Base-by-base conservation (phyloP, 495 filamentous ascomycete species). In the Penicillium angulare region DNA sequence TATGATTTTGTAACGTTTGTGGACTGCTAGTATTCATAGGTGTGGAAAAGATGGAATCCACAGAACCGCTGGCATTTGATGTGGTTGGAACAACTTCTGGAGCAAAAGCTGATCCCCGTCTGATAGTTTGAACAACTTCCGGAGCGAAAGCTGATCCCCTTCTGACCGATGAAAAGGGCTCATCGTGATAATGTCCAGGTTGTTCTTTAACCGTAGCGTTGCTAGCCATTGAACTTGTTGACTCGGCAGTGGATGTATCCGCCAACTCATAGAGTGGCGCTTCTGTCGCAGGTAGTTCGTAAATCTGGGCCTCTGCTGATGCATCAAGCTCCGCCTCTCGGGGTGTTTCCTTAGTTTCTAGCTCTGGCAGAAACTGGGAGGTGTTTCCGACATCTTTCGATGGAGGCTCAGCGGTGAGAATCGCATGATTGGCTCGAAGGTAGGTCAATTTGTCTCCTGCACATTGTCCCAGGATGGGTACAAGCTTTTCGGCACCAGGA, bases 401-500 rank as follows among this genome's bases (percentile, higher is more conserved):
- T 7, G 72, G 74, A 2, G 69, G 65, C 38, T 78, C 66, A 26
- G 75, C 63, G 1, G 82, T 85, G 31, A 84, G 61, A 15, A 85
- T 55, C 7, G 70, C 68, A 66, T 85, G 79, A 57, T 86, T 75
- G 7, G 81, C 72, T 27, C 83, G 69, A 9, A 86, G 54, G 48
- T 78, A 83, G 5, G 71, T 76, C 45, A 86, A 46, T 7, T 71
- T 68, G 3, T 75, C 65, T 16, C 72, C 71, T 5, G 77, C 76
- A 48, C 62, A 51, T 17, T 72, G 71, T 16, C 69, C 72, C 23
- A 85, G 45, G 6, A 79, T 50, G 1, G 78, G 77, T 17, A 77
- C 78, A 5, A 84, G 64, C 57, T 82, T 81, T 52, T 82, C 80
- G 2, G 74, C 69, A 10, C 81, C 79, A 8, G 77, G 75, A 33